Base-by-base conservation (phyloP, 179 eudicot genomes). In the Carnegiea gigantea region DNA sequence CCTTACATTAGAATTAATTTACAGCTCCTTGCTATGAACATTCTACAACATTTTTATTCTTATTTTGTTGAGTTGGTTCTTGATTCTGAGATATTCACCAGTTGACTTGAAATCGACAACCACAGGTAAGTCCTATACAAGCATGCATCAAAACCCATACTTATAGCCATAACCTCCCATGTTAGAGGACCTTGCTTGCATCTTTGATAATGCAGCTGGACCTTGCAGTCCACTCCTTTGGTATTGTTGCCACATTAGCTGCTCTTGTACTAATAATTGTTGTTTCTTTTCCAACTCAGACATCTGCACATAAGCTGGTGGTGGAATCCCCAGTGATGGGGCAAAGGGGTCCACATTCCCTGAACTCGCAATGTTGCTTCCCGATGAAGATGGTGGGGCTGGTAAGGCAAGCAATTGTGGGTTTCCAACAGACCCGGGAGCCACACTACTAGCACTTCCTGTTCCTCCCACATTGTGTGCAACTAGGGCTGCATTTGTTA, bases 401-500 rank as follows among this genome's bases (percentile, higher is more conserved):
- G 95, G 97, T 70, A 94, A 82, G 0, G 98, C 95, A 78, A 95
- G 88, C 87, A 90, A 73, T 6, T 85, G 86, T 0, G 98, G 92
- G 78, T 88, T 86, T 18, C 94, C 94, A 0, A 85, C 85, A 1
- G 95, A 88, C 3, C 95, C 97, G 9, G 86, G 70, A 4, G 98
- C 97, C 23, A 93, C 89, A 67, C 98, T 95, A 51, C 99, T 95
- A 0, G 94, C 94, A 76, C 99, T 95, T 40, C 99, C 99, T 0
- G 97, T 81, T 11, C 89, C 89, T 13, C 84, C 83, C 6, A 85
- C 65, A 2, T 82, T 86, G 15, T 91, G 83, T 9, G 87, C 78
- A 21, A 87, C 86, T 81, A 86, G 24, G 2, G 91, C 89, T 30
- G 87, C 86, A n/a, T 82, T 65, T 54, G 78, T 70, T 2, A 83